These are phyloP conservation scores for Sextonia rubra DNA, from an alignment of 164 flowering plant genomes.

Conservation along the genomic window DNA sequence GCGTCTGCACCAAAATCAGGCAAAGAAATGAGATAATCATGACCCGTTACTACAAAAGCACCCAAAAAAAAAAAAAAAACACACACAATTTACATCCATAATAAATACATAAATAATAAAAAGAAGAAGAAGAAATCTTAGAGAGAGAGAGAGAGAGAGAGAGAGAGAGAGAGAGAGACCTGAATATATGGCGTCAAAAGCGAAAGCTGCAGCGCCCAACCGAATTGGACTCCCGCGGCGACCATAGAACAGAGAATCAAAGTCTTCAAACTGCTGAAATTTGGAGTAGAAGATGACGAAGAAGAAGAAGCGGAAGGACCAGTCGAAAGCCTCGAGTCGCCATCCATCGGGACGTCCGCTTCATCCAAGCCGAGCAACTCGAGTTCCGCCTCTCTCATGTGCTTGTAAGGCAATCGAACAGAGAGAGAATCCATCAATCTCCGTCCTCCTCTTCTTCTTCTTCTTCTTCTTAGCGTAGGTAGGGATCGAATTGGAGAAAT, in stretches of 20 bases:
- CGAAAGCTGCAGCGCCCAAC: conserved; percentile 96
- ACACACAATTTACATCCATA: no score
- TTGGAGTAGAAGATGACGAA: conserved; percentile 7
- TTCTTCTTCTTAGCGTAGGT: no score
- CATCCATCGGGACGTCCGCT: no score
- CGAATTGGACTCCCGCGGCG: conserved; percentile 95
- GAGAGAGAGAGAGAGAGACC: conserved; percentile 29
- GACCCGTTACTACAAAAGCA: no score
- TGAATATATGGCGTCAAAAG: conserved; percentile 90
- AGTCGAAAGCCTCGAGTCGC: conserved; percentile 28
- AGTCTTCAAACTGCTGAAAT: conserved; percentile 28
- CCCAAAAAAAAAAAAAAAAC: no score
- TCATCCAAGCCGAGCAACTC: conserved; percentile 42
- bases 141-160: conserved; percentile 15
- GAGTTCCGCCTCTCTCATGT: conserved; percentile 50
- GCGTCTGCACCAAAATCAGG: conserved; percentile 52
- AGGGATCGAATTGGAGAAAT: no score
- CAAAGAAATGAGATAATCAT: conserved; percentile 1
- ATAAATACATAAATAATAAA: no score
- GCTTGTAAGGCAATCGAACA: conserved; percentile 69
- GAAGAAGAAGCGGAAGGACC: conserved; percentile 18
- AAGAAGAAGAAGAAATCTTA: background rate
- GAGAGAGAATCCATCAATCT: conserved; percentile 47
- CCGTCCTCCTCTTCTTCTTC: no score
- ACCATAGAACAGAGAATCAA: conserved; percentile 79